A percentile compares a stretch with the other conserved stretches of the same genome.
Conservation (phyloP, 2,329 filamentous ascomycete genomes). For the Pseudomassariella vexata region DNA sequence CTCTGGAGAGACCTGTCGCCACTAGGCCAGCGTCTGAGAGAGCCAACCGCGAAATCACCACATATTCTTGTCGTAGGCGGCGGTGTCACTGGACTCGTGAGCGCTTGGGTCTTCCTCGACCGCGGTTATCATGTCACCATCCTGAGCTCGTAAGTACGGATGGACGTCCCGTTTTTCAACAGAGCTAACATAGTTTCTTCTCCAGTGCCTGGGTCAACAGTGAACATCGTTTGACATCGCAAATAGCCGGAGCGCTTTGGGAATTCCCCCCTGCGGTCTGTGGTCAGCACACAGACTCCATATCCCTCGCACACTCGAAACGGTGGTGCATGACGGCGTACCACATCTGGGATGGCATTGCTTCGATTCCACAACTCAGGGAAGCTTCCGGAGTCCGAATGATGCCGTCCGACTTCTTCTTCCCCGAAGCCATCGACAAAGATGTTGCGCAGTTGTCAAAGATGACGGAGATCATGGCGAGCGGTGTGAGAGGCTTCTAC, state of each 20-base stretch:
- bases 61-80: conserved; percentile 24
- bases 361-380: conserved; percentile 23
- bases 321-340: conserved; percentile 35
- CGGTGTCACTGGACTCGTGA: conserved; percentile 24
- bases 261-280: conserved; percentile 39
- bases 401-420: conserved; percentile 33
- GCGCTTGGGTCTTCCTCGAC: conserved; percentile 37
- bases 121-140: conserved; percentile 38
- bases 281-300: conserved; percentile 33
- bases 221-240: conserved; percentile 34
- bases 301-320: conserved; percentile 32
- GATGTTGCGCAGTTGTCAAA: conserved; percentile 27
- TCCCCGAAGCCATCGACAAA: conserved; percentile 25
- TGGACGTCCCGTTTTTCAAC: too few species aligned
- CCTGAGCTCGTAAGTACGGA: conserved; percentile 19
- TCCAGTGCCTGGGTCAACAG: conserved; percentile 31
- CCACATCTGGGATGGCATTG: conserved; percentile 33
- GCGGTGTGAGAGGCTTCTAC: conserved; percentile 31
- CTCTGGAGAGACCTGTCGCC: conserved; percentile 26
- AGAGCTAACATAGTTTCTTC: too few species aligned
- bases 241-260: conserved; percentile 41
- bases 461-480: conserved; percentile 33
- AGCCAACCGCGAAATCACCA: conserved; percentile 20
- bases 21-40: conserved; percentile 17
- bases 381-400: conserved; percentile 30